Conservation (phyloP, 2,329 filamentous ascomycete genomes). For the Ophiocordyceps australis region DNA sequence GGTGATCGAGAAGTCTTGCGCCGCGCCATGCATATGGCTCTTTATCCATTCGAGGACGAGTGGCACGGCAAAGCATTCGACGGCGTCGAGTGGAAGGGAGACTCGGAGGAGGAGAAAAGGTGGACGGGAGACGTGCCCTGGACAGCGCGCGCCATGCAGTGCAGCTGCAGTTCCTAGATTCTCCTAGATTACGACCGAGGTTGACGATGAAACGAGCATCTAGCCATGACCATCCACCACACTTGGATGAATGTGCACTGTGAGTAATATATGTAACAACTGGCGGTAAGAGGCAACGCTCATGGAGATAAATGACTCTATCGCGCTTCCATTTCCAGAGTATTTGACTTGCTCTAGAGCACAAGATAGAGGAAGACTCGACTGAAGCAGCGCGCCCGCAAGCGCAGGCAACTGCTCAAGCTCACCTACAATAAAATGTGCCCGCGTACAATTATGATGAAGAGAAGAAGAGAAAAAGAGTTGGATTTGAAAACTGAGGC, state of each 20-base stretch:
- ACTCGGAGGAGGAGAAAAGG: constrained; percentile 58
- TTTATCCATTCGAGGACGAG: constrained; percentile 67
- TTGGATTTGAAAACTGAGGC: no score
- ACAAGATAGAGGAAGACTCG: constrained; percentile 59
- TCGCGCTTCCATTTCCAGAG: constrained; percentile 58
- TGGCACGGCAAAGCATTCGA: constrained; percentile 40
- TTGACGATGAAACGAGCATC: no score
- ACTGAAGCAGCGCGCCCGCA: constrained; percentile 23
- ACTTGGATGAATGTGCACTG: neutral
- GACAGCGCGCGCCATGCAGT: constrained; percentile 67
- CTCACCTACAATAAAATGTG: constrained; percentile 57
- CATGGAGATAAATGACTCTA: constrained; percentile 39
- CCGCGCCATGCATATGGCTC: constrained; percentile 63
- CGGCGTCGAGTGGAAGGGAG: constrained; percentile 30
- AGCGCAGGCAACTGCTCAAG: constrained; percentile 28
- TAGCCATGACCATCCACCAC: no score
- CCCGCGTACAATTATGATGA: constrained; percentile 43
- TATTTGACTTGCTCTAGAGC: constrained; percentile 38
- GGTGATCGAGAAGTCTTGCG: constrained; percentile 64
- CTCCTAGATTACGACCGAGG: no score
- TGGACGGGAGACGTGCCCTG: constrained; percentile 77
- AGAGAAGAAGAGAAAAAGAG: constrained; percentile 19
- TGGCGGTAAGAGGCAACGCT: constrained; percentile 55
- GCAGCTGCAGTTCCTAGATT: constrained; percentile 76
- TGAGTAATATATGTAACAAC: constrained; percentile 42